phyloP scores from a whole-genome alignment of 192 early-diverging fungal genomes.

The Coemansia sp. region DNA sequence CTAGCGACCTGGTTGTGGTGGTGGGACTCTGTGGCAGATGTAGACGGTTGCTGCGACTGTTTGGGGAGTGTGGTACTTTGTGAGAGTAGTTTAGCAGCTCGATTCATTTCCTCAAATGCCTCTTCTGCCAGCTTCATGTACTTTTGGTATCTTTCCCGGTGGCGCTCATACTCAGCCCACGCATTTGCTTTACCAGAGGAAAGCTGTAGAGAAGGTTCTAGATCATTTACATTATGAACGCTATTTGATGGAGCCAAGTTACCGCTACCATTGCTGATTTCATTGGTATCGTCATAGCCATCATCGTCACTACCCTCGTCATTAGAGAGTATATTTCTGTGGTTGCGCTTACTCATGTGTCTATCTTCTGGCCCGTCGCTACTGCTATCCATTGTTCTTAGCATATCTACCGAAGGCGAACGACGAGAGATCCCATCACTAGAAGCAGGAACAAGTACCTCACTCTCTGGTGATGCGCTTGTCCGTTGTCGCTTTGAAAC shows the following conservation, averaged over 20 bases:
- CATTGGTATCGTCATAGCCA: background rate
- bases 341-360: background rate
- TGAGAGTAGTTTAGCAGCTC: conserved; percentile 7
- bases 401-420: background rate
- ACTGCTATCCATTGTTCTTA: background rate
- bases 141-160: conserved; percentile 21
- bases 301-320: background rate
- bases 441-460: background rate
- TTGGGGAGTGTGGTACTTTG: background rate
- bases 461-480: background rate
- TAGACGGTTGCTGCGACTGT: background rate
- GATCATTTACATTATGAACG: background rate
- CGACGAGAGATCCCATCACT: background rate
- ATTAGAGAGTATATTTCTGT: background rate
- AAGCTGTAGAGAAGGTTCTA: background rate
- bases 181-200: background rate
- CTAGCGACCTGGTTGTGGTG: background rate
- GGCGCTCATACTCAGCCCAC: conserved; percentile 15
- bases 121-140: conserved; percentile 18
- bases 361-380: background rate
- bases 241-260: background rate
- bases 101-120: conserved; percentile 37
- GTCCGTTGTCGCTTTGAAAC: background rate
- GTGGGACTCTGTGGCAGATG: background rate
- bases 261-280: background rate